Conservation (phyloP, 371 early-diverging fungal species). For the Phascolomyces articulosus region DNA sequence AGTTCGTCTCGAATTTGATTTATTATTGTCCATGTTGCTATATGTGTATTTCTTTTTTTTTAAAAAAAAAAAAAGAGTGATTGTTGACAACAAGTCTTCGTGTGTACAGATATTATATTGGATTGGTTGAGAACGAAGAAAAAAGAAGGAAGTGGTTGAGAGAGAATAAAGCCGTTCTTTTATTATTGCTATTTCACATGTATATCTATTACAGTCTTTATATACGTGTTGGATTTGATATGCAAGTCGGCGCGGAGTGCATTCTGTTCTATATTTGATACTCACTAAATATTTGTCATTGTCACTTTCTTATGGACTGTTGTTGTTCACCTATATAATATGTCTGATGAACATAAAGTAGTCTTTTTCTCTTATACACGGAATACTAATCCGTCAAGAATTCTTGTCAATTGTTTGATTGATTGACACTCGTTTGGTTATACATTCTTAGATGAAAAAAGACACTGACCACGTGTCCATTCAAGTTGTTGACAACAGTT, state of each 20-base stretch:
- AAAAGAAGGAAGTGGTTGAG: too few relatives aligned
- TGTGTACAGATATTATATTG: background rate
- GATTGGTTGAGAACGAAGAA: background rate
- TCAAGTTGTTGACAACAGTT: background rate
- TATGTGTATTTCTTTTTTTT: too few relatives aligned
- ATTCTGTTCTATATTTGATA: background rate
- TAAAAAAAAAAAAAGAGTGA: too few relatives aligned
- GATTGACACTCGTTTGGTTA: background rate
- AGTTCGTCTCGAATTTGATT: background rate
- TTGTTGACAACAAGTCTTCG: background rate
- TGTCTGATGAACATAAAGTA: background rate
- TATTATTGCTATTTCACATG: background rate
- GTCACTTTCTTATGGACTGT: too few relatives aligned
- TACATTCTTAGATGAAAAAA: background rate
- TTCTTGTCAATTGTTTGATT: background rate
- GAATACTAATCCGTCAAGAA: background rate
- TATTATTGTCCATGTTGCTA: background rate
- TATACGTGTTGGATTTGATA: background rate
- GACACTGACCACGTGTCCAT: background rate
- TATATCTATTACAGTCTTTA: background rate
- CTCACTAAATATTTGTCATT: too few relatives aligned
- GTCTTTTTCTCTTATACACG: background rate
- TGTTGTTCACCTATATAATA: too few relatives aligned
- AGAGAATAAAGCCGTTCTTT: background rate
- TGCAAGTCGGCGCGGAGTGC: background rate